phyloP scores from a whole-genome alignment of 1,139 yeast genomes.

The Suhomyces anneliseae region DNA sequence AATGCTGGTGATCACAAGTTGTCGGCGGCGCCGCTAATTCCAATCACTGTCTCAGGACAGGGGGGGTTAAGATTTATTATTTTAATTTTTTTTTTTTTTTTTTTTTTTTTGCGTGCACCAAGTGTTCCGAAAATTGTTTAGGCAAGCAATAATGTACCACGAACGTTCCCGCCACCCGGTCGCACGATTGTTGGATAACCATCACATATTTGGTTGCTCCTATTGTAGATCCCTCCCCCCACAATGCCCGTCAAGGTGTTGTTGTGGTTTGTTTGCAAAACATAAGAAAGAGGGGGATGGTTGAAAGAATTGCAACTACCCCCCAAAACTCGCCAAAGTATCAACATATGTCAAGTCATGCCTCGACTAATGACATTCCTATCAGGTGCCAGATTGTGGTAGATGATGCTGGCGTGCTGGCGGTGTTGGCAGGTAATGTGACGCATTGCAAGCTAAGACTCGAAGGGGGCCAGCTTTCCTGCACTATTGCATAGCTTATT shows the following conservation, averaged over 20 bases:
- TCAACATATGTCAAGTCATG: not conserved
- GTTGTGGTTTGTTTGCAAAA: no score
- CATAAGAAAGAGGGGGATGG: no score
- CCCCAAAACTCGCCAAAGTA: no score
- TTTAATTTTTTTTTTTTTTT: no score
- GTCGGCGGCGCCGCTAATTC: no score
- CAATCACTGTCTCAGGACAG: no score
- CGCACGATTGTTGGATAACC: not conserved
- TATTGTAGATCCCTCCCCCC: not conserved
- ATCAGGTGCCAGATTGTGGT: not conserved
- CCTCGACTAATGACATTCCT: not conserved
- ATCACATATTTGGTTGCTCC: not conserved
- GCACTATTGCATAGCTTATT: conserved; percentile 1
- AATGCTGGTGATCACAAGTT: no score
- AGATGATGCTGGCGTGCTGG: not conserved
- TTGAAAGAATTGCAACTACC: no score
- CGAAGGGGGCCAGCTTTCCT: not conserved
- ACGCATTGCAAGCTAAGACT: not conserved
- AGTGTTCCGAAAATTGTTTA: not conserved
- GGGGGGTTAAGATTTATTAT: no score
- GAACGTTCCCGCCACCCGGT: not conserved
- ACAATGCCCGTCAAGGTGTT: no score
- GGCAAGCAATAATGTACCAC: not conserved
- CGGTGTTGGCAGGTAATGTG: not conserved
- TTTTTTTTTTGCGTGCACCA: no score